These are phyloP conservation scores for Ogataea philodendri DNA, from an alignment of 805 yeast genomes.

Conservation along the genomic window DNA sequence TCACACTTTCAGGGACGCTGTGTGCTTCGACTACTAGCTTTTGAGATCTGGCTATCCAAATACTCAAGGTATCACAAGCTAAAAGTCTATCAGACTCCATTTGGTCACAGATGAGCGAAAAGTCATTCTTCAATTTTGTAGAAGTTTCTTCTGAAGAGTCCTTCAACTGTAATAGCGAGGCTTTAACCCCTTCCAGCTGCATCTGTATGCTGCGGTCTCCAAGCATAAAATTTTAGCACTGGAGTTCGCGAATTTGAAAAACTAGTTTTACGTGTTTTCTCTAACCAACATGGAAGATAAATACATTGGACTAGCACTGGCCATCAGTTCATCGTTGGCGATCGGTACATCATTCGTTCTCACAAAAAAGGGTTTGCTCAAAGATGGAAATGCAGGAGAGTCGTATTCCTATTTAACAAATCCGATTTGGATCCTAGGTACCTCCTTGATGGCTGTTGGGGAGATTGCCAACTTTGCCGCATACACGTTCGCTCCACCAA, in stretches of 20 bases:
- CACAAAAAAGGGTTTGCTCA: constrained; percentile 79
- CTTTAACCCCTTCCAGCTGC: constrained; percentile 8
- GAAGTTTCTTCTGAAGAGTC: background rate
- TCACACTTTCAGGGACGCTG: background rate
- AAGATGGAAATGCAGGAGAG: constrained; percentile 63
- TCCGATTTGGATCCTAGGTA: constrained; percentile 95
- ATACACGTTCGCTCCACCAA: constrained; percentile 92
- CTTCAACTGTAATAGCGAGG: constrained; percentile 1
- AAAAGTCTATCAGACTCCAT: constrained; percentile 3
- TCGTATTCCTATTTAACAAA: constrained; percentile 77
- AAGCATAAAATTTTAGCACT: constrained; percentile 6
- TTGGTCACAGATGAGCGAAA: constrained; percentile 1
- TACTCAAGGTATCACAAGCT: constrained; percentile 58
- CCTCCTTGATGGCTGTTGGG: constrained; percentile 85
- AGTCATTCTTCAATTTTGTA: background rate
- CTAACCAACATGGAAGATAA: constrained; percentile 61
- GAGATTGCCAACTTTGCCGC: constrained; percentile 93
- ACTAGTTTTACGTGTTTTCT: constrained; percentile 12
- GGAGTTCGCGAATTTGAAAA: constrained; percentile 4
- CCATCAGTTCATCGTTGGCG: constrained; percentile 83
- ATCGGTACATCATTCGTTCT: constrained; percentile 88
- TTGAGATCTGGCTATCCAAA: constrained; percentile 59
- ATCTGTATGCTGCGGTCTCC: constrained; percentile 1
- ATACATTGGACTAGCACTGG: constrained; percentile 84
- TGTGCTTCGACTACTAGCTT: constrained; percentile 38